Evolutionary conservation across 192 early-diverging fungal species (phyloP).

Genomic region (Obelidium mucronatum): DNA sequence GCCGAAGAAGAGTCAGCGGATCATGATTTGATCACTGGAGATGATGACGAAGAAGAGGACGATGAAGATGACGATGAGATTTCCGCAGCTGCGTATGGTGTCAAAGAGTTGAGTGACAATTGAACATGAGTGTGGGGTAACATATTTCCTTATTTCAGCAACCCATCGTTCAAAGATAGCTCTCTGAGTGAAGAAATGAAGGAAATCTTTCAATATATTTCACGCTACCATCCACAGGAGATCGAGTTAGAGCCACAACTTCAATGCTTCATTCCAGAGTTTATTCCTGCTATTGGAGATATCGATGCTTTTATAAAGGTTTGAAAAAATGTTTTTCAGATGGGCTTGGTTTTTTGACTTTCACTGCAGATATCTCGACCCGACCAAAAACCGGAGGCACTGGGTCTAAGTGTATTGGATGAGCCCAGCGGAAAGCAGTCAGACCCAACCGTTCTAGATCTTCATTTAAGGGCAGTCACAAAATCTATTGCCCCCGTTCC

Average conservation of each 20-base stretch:
- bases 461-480: conserved; percentile 55
- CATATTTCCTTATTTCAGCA: too few relatives aligned
- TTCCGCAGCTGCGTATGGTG: conserved; percentile 7
- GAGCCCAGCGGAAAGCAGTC: conserved; percentile 59
- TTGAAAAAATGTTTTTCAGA: neutral
- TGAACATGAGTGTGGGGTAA: neutral
- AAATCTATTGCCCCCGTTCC: conserved; percentile 48
- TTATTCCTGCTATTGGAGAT: conserved; percentile 68
- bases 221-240: conserved; percentile 60
- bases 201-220: conserved; percentile 61
- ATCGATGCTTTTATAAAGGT: conserved; percentile 74
- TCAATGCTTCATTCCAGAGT: conserved; percentile 66
- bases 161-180: conserved; percentile 11
- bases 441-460: conserved; percentile 65
- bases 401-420: conserved; percentile 60
- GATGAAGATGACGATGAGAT: conserved; percentile 30
- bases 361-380: conserved; percentile 58
- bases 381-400: conserved; percentile 52
- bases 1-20: conserved; percentile 49
- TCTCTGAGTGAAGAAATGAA: conserved; percentile 52
- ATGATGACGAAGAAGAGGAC: conserved; percentile 3
- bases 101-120: conserved; percentile 4
- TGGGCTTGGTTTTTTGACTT: neutral
- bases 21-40: conserved; percentile 36
- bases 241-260: conserved; percentile 60